Percentiles rank a stretch among this genome's conserved stretches.
These are phyloP conservation scores for Podaxis pistillaris DNA, from an alignment of 768 basidiomycete genomes.

Conservation along the genomic window DNA sequence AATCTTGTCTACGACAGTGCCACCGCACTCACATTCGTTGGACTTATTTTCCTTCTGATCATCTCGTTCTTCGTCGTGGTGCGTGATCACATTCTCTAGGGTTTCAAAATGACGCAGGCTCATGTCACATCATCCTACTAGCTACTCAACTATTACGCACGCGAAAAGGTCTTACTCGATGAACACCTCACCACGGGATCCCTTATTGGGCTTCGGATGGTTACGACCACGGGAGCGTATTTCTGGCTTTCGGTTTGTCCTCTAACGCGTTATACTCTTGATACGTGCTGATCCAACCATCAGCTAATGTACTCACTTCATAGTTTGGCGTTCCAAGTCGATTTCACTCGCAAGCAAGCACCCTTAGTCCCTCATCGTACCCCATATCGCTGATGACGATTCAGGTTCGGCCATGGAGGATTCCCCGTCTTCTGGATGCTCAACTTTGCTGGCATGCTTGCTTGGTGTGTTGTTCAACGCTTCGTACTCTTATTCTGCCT, in stretches of 20 bases:
- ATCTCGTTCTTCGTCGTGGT: conserved; percentile 41
- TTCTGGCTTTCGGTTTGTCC: conserved; percentile 29
- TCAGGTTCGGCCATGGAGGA: no score
- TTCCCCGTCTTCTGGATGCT: no score
- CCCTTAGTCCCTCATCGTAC: no score
- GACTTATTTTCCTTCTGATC: conserved; percentile 54
- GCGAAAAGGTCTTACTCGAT: conserved; percentile 28
- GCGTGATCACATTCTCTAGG: conserved; percentile 15
- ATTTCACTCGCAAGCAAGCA: conserved; percentile 40
- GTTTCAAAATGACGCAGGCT: no score
- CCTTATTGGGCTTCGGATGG: conserved; percentile 27
- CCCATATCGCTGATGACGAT: no score
- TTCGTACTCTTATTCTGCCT: no score
- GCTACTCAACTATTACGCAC: conserved; percentile 19
- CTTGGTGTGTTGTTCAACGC: no score
- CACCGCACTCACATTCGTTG: conserved; percentile 52
- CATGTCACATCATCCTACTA: no score
- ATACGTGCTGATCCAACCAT: not conserved
- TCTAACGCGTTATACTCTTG: not conserved
- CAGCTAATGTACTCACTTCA: conserved; percentile 58
- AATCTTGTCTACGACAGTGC: conserved; percentile 32
- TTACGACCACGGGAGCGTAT: conserved; percentile 25
- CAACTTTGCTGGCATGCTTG: no score
- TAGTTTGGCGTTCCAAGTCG: conserved; percentile 55
- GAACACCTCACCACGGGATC: conserved; percentile 23